phyloP scores from a whole-genome alignment of 2,329 filamentous ascomycete genomes.

The Aureobasidium namibiae region DNA sequence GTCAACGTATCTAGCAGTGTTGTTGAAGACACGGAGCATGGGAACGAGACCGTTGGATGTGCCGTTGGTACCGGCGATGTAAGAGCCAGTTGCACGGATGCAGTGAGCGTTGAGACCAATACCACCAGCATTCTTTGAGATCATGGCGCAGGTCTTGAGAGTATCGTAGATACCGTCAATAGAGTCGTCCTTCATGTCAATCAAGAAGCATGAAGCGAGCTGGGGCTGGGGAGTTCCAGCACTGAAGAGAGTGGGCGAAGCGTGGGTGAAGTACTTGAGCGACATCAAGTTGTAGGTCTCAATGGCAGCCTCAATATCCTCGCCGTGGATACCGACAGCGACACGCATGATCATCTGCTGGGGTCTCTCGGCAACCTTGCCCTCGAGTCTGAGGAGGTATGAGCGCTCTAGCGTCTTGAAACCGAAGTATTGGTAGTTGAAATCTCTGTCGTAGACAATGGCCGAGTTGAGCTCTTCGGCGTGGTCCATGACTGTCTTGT shows the following conservation, averaged over 20 bases:
- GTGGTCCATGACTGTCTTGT: slow-evolving; percentile 90
- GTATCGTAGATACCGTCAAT: slow-evolving; percentile 99
- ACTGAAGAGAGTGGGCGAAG: slow-evolving; percentile 96
- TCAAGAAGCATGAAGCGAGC: slow-evolving; percentile 95
- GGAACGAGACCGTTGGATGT: slow-evolving; percentile 96
- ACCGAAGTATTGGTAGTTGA: slow-evolving; percentile 99
- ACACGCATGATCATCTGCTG: slow-evolving; percentile 99
- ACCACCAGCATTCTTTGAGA: slow-evolving; percentile 98
- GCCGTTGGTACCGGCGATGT: slow-evolving; percentile 96
- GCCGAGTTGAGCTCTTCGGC: slow-evolving; percentile 96
- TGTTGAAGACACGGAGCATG: slow-evolving; percentile 99
- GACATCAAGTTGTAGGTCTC: slow-evolving; percentile 99
- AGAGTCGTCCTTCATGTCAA: slow-evolving; percentile 99
- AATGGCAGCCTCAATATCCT: slow-evolving; percentile 86
- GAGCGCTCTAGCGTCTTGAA: slow-evolving; percentile 99
- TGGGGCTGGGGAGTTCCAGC: slow-evolving; percentile 92
- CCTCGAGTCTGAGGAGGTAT: slow-evolving; percentile 89
- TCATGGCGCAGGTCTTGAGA: slow-evolving; percentile 98
- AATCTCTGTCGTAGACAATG: slow-evolving; percentile 98
- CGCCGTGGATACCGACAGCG: slow-evolving; percentile 90
- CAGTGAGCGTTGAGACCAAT: slow-evolving; percentile 95
- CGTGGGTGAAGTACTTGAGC: slow-evolving; percentile 96
- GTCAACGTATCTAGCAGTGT: slow-evolving; percentile 96
- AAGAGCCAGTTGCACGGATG: slow-evolving; percentile 93
- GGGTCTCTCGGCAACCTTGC: slow-evolving; percentile 92